Base-by-base conservation (phyloP, 1,284 basidiomycete genomes). In the Meripilus lineatus region DNA sequence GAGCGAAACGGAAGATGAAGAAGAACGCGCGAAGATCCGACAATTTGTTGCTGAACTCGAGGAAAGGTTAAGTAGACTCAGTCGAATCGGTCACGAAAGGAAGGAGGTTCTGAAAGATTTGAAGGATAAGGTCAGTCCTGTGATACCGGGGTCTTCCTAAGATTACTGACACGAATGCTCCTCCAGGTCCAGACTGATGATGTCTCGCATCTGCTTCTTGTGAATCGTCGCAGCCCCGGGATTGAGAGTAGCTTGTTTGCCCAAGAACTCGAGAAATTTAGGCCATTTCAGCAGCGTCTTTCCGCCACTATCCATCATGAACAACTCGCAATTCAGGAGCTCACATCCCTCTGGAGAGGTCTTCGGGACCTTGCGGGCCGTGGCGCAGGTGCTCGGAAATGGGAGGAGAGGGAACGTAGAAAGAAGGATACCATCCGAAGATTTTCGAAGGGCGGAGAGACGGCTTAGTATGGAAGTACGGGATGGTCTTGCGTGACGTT, bases 221-320 rank as follows among this genome's bases (percentile, higher is more conserved):
- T 98, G 42, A 96, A 97, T 60, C 82, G 92, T 13, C 85, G 93
- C 14, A 87, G 92, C 49, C 77, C 81, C 21, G 81, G 83, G 30
- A 85, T 89, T 3, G 93, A 98, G 54, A 84, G 89, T 0, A 78
- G 89, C 1, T 73, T 98, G 14, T 98, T 98, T 57, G 89, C 92
- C 0, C 78, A 84, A 5, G 94, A 98, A 64, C 78, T 98, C 14
- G 94, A 97, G 64, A 98, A 98, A 66, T 98, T 97, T 71, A 76
- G 81, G 18, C 90, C 93, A 1, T 93, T 91, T 59, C 93, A 96
- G 62, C 80, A 86, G 38, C 79, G 91, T 3, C 70, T 97, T 1
- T 69, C 77, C 2, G 75, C 85, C 1, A 90, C 89, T 1, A 71
- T 90, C 2, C 80, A 85, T 40, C 84, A 89, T 25, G 89, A 95